Conservation (phyloP, 2,329 filamentous ascomycete species). For the Botrytis fabae region DNA sequence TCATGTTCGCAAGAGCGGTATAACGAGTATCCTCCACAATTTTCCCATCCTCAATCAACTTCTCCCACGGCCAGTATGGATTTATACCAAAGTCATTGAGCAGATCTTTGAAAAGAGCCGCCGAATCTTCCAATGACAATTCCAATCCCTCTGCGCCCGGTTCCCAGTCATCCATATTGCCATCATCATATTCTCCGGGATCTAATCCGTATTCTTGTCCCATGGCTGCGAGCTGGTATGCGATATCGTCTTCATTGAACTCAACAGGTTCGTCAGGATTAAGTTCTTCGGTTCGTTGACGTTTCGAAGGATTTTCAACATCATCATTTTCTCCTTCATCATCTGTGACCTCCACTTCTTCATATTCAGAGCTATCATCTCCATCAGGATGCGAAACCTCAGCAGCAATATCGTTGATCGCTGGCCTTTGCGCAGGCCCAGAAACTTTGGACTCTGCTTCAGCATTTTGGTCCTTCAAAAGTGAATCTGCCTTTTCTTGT, state of each 20-base stretch:
- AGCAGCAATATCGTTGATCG: constrained; percentile 25
- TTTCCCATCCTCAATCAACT: constrained; percentile 76
- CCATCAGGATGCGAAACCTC: constrained; percentile 41
- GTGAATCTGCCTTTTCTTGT: constrained; percentile 53
- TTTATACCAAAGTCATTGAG: constrained; percentile 80
- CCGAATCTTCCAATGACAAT: constrained; percentile 74
- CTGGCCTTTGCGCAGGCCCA: constrained; percentile 32
- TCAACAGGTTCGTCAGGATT: constrained; percentile 58
- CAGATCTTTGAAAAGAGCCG: constrained; percentile 78
- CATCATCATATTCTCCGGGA: constrained; percentile 73
- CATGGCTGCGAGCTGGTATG: constrained; percentile 87
- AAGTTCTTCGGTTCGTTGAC: constrained; percentile 50
- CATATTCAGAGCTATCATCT: constrained; percentile 70
- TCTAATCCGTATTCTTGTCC: constrained; percentile 80
- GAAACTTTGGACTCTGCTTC: constrained; percentile 37
- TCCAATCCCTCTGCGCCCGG: constrained; percentile 70
- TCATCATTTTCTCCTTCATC: constrained; percentile 52
- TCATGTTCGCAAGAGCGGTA: constrained; percentile 78
- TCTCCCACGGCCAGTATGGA: constrained; percentile 91
- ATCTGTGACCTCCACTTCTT: constrained; percentile 49
- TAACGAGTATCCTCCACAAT: constrained; percentile 87
- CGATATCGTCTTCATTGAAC: constrained; percentile 93
- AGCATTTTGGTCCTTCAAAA: constrained; percentile 32
- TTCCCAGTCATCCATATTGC: constrained; percentile 60
- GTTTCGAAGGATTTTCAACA: constrained; percentile 51